Base-by-base conservation (phyloP, 106 monocot genomes). In the Iris macrosiphon region DNA sequence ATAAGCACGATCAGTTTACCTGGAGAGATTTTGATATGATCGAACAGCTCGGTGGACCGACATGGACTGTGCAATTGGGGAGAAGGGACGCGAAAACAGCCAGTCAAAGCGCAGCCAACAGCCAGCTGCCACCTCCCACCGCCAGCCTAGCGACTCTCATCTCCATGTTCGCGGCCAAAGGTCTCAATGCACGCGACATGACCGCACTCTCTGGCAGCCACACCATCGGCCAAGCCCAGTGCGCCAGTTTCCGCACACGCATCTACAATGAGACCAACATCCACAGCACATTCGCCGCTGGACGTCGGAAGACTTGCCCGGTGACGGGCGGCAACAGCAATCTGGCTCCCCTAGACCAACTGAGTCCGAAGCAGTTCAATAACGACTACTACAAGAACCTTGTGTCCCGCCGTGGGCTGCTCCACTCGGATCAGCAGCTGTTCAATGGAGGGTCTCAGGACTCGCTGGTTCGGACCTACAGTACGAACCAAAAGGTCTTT, bases 371-470 rank as follows among this genome's bases (percentile, higher is more conserved):
- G 17, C 1, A 0, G 1, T 74, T 74, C 38, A 61, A 53, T 12
- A 31, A 44, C 6, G 60, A 20, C 7, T 74, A 74, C 38, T 74
- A 26, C 54, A 22, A 52, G 2, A 61, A 29, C 3, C 32, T 74
- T 54, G 14, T 66, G 31, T 15, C 49, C 2, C 61, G 47, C 39
- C 61, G 31, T 13, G 74, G 66, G 3, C 61, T 77, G 7, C 14
- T 77, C 17, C 70, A 71, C 30, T 77, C 71, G 2, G 77, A 77
- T 12, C 70, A 77, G 31, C 49, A 57, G 63, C 38, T 75, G 20
- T 56, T 52, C 8, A 61, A 51, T 5, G 16, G 17, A 23, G 62
- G 58, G 9, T 28, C 52, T 4, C 52, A 52, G 52, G 54, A 55
- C 20, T 15, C 52, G 13, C 23, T 52, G 52, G 52, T 52, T 29